phyloP scores from a whole-genome alignment of 306 rosid genomes.

The Hylodesmum podocarpum region DNA sequence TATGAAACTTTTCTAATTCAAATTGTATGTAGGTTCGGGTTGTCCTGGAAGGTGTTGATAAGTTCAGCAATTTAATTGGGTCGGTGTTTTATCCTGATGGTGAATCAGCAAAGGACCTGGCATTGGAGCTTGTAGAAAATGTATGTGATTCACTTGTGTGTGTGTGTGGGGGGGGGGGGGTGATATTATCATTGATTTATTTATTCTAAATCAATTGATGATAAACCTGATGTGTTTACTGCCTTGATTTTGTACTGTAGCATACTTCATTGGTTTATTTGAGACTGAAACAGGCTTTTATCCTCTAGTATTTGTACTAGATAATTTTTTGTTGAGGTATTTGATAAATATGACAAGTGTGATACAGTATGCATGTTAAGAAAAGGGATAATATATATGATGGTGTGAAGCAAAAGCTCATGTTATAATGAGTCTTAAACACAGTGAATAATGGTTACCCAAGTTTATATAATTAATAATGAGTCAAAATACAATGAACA shows the following conservation, averaged over 20 bases:
- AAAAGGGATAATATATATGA: too few species aligned
- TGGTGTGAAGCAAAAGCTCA: background rate
- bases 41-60: constrained; percentile 94
- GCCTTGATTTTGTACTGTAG: background rate
- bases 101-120: constrained; percentile 89
- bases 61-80: constrained; percentile 94
- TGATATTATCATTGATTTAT: constrained; percentile 20
- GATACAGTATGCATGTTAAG: background rate
- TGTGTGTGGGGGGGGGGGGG: too few species aligned
- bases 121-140: constrained; percentile 88
- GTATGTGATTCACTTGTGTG: constrained; percentile 45
- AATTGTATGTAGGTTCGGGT: constrained; percentile 76
- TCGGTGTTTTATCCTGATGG: constrained; percentile 94
- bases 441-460: background rate
- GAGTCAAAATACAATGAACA: background rate
- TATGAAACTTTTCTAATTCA: constrained; percentile 33
- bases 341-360: background rate
- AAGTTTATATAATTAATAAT: background rate
- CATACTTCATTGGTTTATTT: constrained; percentile 27
- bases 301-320: constrained; percentile 6
- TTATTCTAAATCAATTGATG: constrained; percentile 4
- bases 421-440: background rate
- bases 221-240: background rate
- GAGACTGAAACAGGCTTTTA: constrained; percentile 7
- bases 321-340: background rate